Evolutionary conservation across 23 red algal genomes (phyloP).

Genomic region (Pyropia haitanensis): DNA sequence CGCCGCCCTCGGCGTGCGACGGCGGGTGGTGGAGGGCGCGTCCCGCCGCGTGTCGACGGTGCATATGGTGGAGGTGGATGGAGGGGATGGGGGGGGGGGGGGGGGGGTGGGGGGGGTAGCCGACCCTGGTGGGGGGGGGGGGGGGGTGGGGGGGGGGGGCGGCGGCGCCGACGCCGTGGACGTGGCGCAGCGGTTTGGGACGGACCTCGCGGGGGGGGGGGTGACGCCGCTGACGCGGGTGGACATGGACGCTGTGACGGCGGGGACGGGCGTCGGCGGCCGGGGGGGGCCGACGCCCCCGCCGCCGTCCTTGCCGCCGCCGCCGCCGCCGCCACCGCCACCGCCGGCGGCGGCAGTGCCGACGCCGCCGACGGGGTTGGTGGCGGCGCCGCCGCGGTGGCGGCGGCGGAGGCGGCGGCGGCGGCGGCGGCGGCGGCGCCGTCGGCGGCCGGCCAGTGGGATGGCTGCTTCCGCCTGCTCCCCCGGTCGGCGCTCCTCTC

Average conservation of each 20-base stretch:
- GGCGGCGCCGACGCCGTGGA: not conserved
- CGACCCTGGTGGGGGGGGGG: not conserved
- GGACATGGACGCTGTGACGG: constrained; percentile 40
- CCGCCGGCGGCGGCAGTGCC: too few relatives aligned
- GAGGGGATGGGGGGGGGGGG: not conserved
- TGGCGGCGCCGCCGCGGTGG: too few relatives aligned
- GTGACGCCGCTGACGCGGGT: constrained; percentile 20
- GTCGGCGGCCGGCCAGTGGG: too few relatives aligned
- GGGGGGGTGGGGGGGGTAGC: not conserved
- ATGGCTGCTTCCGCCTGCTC: too few relatives aligned
- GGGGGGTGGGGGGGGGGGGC: not conserved
- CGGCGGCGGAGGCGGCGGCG: too few relatives aligned
- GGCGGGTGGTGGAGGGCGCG: constrained; percentile 5
- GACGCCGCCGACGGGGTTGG: too few relatives aligned
- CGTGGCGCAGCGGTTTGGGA: not conserved
- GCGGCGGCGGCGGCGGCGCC: too few relatives aligned
- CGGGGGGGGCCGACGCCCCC: too few relatives aligned
- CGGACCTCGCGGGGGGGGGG: not conserved
- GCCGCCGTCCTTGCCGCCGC: too few relatives aligned
- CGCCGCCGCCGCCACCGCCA: too few relatives aligned
- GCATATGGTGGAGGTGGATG: constrained; percentile 26
- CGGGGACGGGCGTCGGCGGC: constrained; percentile 9
- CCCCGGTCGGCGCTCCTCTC: too few relatives aligned
- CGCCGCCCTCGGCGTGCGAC: constrained; percentile 10
- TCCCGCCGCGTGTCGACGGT: constrained; percentile 31